phyloP scores from a whole-genome alignment of 2,329 filamentous ascomycete species.

The Sporothrix pseudoabietina region DNA sequence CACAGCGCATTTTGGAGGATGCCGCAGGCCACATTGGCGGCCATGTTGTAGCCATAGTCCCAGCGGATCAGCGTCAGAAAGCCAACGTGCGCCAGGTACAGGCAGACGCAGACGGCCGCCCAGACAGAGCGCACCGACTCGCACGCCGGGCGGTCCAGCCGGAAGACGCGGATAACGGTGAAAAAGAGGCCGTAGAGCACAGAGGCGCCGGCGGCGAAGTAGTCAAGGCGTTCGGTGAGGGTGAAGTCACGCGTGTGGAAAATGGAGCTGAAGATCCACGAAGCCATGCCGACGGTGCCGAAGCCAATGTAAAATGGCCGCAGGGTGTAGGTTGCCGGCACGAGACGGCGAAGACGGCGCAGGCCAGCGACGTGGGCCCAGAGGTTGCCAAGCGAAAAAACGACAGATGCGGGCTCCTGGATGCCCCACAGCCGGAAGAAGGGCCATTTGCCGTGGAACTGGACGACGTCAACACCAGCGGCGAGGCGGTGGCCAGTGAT shows the following conservation, averaged over 20 bases:
- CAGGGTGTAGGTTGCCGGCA: slow-evolving; percentile 74
- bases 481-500: slow-evolving; percentile 72
- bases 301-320: slow-evolving; percentile 79
- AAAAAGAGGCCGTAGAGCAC: slow-evolving; percentile 93
- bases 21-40: slow-evolving; percentile 83
- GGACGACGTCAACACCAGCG: slow-evolving; percentile 69
- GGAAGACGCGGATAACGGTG: slow-evolving; percentile 76
- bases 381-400: slow-evolving; percentile 92
- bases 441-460: slow-evolving; percentile 99
- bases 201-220: slow-evolving; percentile 87
- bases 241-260: slow-evolving; percentile 90
- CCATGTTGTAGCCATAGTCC: slow-evolving; percentile 99
- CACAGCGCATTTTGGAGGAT: slow-evolving; percentile 80
- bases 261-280: slow-evolving; percentile 85
- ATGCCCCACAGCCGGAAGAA: slow-evolving; percentile 88
- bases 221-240: slow-evolving; percentile 90
- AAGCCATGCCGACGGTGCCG: slow-evolving; percentile 76
- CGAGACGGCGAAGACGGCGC: slow-evolving; percentile 64
- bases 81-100: slow-evolving; percentile 76
- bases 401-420: slow-evolving; percentile 90
- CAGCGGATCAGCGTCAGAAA: slow-evolving; percentile 86
- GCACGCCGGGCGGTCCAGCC: slow-evolving; percentile 60
- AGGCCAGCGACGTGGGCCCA: slow-evolving; percentile 81
- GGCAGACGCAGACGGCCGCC: slow-evolving; percentile 69
- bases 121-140: slow-evolving; percentile 65